Evolutionary conservation across 345 rosid species (phyloP), one percentile per base, ranked within the genome.

Genomic region (Salix dunnii): DNA sequence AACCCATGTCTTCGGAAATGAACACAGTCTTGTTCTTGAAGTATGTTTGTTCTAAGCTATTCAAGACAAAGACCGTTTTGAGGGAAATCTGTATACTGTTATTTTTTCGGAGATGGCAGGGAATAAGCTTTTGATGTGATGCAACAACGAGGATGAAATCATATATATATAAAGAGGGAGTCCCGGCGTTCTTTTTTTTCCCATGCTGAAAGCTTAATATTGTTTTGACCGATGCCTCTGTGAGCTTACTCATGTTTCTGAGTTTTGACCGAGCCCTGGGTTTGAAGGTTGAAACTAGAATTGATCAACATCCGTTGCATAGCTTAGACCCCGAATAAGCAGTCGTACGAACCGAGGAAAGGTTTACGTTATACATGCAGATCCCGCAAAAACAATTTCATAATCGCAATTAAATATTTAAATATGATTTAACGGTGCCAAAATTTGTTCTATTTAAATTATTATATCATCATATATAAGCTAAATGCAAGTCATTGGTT

Each of bases 231-330:
- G 25, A 7, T 36, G 14, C 14, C 10, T 6, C 17, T 14, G 6
- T 67, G 28, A 25, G 30, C 14, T 68, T 36, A 2, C 49, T 13
- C 0, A 36, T 11, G 11, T 23, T 68, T 68, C 16, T n/a, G 46
- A 10, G 42, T 67, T 68, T 35, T 68, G 71, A 68, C 71, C 7
- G 42, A 38, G 71, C 43, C 51, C 25, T n/a, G 51, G 70, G 43
- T 33, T 68, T 68, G 71, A 68, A 68, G 51, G 53, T 68, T 68
- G 71, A 68, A 51, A 68, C 31, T 40, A 35, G 71, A 68, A 38
- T 35, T 42, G 49, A 68, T 68, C 71, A 68, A 67, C 30, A 40
- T 43, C 25, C 21, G 42, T 30, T 18, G 14, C 30, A 16, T 11
- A 33, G 38, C 42, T 17, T 8, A 35, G 69, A 66, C 40, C 27